A percentile compares a stretch with the other conserved stretches of the same genome.
Evolutionary conservation across 1,139 yeast species (phyloP).

Genomic region (Candida freyschussii): DNA sequence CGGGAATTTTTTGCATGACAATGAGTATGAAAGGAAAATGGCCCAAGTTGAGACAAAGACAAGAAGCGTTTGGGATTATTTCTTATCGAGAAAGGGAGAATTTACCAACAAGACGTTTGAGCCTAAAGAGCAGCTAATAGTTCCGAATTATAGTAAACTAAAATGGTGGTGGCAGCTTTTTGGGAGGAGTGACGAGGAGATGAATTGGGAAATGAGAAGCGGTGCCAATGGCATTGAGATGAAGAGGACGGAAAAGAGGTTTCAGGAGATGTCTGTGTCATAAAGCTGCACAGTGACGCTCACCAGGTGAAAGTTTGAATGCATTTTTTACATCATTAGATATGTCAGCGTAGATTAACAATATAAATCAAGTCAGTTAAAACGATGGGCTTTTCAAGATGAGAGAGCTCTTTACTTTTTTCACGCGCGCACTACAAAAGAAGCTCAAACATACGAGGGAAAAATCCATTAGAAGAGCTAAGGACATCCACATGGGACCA

Average conservation of each 20-base stretch:
- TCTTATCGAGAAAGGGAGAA: conserved; percentile 68
- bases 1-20: conserved; percentile 80
- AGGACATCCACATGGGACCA: too few relatives aligned
- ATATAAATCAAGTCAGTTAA: too few relatives aligned
- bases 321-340: too few relatives aligned
- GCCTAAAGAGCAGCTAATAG: conserved; percentile 42
- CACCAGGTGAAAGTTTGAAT: too few relatives aligned
- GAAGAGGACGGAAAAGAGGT: conserved; percentile 3
- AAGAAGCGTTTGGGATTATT: conserved; percentile 91
- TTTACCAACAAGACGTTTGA: conserved; percentile 52
- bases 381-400: too few relatives aligned
- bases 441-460: too few relatives aligned
- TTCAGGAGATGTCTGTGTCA: conserved; percentile 12
- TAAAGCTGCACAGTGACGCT: too few relatives aligned
- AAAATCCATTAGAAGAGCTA: too few relatives aligned
- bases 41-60: conserved; percentile 43
- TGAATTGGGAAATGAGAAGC: conserved; percentile 46
- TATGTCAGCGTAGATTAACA: too few relatives aligned
- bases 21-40: conserved; percentile 55
- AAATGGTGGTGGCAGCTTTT: conserved; percentile 87
- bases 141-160: conserved; percentile 63
- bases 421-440: too few relatives aligned
- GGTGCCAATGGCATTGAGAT: background rate
- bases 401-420: too few relatives aligned
- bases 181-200: conserved; percentile 74